These are phyloP conservation scores for Kluyveromyces wickerhamii DNA, from an alignment of 805 yeast genomes.

Conservation along the genomic window DNA sequence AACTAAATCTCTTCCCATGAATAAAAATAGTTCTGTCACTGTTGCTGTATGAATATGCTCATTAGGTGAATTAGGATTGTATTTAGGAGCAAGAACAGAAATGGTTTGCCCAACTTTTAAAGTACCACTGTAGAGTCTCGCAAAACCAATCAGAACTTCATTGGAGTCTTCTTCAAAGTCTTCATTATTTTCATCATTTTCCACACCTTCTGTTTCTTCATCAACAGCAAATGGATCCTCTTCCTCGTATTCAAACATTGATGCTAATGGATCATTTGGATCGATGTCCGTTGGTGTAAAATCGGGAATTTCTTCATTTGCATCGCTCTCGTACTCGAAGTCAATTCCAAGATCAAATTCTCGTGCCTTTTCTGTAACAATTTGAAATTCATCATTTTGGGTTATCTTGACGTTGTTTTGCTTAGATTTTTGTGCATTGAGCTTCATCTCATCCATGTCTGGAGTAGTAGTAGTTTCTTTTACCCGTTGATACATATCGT, in stretches of 20 bases:
- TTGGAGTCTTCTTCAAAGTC: conserved; percentile 27
- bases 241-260: conserved; percentile 43
- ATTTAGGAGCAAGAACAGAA: conserved; percentile 78
- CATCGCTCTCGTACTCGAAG: conserved; percentile 14
- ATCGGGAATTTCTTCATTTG: conserved; percentile 17
- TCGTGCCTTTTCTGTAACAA: conserved; percentile 21
- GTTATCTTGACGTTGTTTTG: conserved; percentile 2
- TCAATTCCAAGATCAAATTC: conserved; percentile 22
- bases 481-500: conserved; percentile 20
- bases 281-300: conserved; percentile 27
- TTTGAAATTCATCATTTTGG: conserved; percentile 13
- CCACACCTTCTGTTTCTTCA: conserved; percentile 40
- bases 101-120: conserved; percentile 66
- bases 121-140: conserved; percentile 84
- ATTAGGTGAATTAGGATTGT: conserved; percentile 54
- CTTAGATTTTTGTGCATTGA: conserved; percentile 1
- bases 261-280: conserved; percentile 30
- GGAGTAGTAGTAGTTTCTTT: conserved; percentile 24
- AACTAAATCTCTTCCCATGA: conserved; percentile 90
- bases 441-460: conserved; percentile 8
- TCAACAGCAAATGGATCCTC: conserved; percentile 43
- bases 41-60: conserved; percentile 50
- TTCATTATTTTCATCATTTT: conserved; percentile 38
- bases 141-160: conserved; percentile 79
- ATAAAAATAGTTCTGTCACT: conserved; percentile 61